Evolutionary conservation across 2,329 filamentous ascomycete species (phyloP), one percentile per base, ranked within the genome.

Genomic region (Exutisphaerella laricina): DNA sequence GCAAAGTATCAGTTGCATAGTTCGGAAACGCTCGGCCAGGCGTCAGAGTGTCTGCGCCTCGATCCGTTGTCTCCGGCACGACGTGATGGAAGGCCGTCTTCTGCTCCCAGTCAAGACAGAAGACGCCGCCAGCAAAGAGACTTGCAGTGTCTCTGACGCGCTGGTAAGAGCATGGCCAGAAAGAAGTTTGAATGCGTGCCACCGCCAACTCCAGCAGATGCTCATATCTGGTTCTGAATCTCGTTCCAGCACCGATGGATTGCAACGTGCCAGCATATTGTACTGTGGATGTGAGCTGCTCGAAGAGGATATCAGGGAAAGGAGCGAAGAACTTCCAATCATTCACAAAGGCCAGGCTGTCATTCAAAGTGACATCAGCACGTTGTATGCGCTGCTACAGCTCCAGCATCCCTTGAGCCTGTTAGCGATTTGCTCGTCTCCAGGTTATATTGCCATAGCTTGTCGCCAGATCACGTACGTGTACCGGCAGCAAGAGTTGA

Each of bases 91-190:
- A 61, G 2, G 70, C 69, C 1, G 40, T n/a, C n/a, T n/a, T 39
- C 3, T 48, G 28, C 30, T 67, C 54, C 66, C 70, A 74, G 23
- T 75, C 62, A 8, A 73, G 57, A 3, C 74, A 75, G 51, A 78
- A 78, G 54, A 80, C 68, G 2, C 76, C 75, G 4, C 68, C 59
- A 0, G 69, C 71, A 51, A 80, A 80, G 54, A 77, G 68, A 10
- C 63, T 64, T 2, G 77, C 76, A 7, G 77, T 78, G 31, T 78
- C 72, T 39, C 78, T 71, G 4, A 80, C 76, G 10, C 77, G 69
- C 7, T 63, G 49, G 4, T 69, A 75, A 38, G 71, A 70, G 50
- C 73, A 75, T 18, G 77, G 74, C 77, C 76, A 80, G 51, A 78
- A 66, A 9, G 58, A 61, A 1, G 63, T 67, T n/a, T 58, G 57